phyloP scores from a whole-genome alignment of 495 filamentous ascomycete genomes.

The Paragyromitra xinjiangensis region DNA sequence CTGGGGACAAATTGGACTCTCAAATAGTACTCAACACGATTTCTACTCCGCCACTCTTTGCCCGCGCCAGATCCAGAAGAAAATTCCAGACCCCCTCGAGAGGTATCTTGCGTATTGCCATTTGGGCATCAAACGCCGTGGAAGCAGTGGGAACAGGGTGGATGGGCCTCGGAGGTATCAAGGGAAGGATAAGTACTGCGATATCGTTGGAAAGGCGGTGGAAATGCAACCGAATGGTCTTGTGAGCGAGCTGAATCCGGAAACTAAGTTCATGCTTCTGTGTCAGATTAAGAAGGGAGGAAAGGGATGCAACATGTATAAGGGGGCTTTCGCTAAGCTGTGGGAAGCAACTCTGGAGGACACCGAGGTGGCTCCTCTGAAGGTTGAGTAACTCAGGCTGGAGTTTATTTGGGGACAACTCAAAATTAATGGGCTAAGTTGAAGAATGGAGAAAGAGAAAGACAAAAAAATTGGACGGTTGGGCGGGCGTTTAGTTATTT shows the following conservation, averaged over 20 bases:
- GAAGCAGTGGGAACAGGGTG: constrained; percentile 15
- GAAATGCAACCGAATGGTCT: constrained; percentile 18
- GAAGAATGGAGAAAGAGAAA: not conserved
- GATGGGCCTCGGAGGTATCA: constrained; percentile 28
- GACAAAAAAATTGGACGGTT: not conserved
- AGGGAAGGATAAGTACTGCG: constrained; percentile 44
- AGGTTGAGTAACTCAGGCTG: not conserved
- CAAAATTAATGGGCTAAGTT: not conserved
- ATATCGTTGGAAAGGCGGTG: constrained; percentile 20
- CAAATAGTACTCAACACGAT: not conserved
- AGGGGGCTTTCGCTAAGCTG: constrained; percentile 18
- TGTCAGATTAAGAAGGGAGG: constrained; percentile 52
- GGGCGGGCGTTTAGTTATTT: not conserved
- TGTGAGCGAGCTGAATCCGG: constrained; percentile 33
- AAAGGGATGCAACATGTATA: constrained; percentile 44
- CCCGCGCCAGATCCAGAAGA: constrained; percentile 45
- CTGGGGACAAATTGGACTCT: constrained; percentile 38
- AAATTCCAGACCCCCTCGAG: constrained; percentile 41
- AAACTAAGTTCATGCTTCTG: constrained; percentile 37
- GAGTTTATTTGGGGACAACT: no score
- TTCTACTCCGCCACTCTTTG: constrained; percentile 41
- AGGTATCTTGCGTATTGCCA: constrained; percentile 48
- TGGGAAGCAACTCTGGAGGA: not conserved
- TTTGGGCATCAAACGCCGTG: constrained; percentile 35
- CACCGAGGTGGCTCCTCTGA: not conserved